Conservation (phyloP, 306 rosid species). For the Dalbergia cultrata region DNA sequence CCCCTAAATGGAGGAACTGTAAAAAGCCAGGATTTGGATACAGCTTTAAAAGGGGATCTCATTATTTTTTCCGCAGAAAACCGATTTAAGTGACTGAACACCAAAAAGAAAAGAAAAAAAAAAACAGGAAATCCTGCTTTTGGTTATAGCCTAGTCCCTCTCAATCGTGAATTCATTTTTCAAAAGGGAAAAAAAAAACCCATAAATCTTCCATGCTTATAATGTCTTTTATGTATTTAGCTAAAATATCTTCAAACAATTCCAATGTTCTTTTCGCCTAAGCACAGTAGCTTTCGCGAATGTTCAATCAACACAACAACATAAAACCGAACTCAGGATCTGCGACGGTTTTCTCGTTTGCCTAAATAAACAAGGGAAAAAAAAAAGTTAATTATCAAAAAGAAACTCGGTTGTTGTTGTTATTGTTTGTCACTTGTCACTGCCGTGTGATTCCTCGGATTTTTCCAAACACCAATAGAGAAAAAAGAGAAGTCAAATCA, state of each 20-base stretch:
- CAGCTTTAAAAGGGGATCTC: conserved; percentile 12
- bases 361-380: not conserved
- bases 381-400: not conserved
- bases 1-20: conserved; percentile 15
- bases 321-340: not conserved
- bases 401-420: not conserved
- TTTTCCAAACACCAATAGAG: not conserved
- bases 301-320: not conserved
- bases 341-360: not conserved
- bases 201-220: not conserved
- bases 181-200: not conserved
- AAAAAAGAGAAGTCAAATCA: conserved; percentile 1
- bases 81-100: not conserved
- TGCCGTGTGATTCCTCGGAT: not conserved
- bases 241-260: not conserved
- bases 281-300: not conserved
- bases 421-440: not conserved
- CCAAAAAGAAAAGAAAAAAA: too few relatives aligned
- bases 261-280: not conserved
- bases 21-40: conserved; percentile 6
- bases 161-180: not conserved
- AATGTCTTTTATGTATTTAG: not conserved
- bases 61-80: conserved; percentile 28
- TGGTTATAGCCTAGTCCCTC: conserved; percentile 1
- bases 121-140: not conserved